Evolutionary conservation across 1,139 yeast genomes (phyloP), one percentile per base, ranked within the genome.

Genomic region (Fermentozyma sake): DNA sequence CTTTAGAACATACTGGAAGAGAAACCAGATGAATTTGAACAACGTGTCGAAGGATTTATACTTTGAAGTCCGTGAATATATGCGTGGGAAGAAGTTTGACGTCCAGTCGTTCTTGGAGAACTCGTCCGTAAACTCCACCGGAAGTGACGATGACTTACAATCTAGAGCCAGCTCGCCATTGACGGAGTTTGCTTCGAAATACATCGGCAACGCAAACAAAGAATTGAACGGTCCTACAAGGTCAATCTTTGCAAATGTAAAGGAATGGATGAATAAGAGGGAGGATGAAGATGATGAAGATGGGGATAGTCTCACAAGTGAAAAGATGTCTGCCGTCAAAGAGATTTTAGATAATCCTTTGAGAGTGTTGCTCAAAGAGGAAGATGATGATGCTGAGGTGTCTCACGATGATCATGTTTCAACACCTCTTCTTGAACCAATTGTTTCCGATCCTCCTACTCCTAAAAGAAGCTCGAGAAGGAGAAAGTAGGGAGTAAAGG

Each of bases 1-100:
- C 43, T 89, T 91, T 61, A 71, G 96, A 44, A 75, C 78, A 7
- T 80, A 85, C 50, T 84, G 94, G 74, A 76, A 79, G 58, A 83
- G 76, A 52, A 79, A 82, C 45, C 80, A 74, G 42, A 69, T 67
- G 31, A 78, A 77, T 47, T 59, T 84, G 42, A 84, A 83, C 52
- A 77, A 75, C 42, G 82, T 81, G 6, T 80, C 94, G 10, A 76
- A 78, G 46, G 96, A 86, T 53, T 61, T 86, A 33, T 85, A 86
- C 53, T 78, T 83, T 41, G 95, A 87, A 53, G 83, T 82, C 18
- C 64, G 91, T 39, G 91, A 82, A 50, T 76, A 81, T 43, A 60
- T 86, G 52, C 64, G 76, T 39, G 68, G 73, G 7, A 65, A 65
- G 50, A 72, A 67, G 61, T 63, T 53, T 52, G 76, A 47, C 29